phyloP scores from a whole-genome alignment of 2,329 filamentous ascomycete species.

The Verticillium isaacii region DNA sequence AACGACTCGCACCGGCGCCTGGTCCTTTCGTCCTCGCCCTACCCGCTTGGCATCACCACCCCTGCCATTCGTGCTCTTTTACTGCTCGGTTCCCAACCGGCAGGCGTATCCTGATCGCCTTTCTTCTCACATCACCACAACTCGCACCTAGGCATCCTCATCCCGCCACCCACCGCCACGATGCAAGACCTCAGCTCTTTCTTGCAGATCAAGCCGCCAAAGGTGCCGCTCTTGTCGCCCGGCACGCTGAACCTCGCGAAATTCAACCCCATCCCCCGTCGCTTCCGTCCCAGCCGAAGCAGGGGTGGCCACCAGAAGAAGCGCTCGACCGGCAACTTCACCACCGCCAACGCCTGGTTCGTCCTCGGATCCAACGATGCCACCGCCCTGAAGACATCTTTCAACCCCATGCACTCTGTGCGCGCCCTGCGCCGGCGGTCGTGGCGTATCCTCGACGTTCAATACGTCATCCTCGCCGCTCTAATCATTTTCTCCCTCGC shows the following conservation, averaged over 20 bases:
- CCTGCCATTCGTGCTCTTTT: background rate
- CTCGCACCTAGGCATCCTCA: background rate
- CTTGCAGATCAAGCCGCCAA: conserved; percentile 33
- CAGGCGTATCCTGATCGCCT: background rate
- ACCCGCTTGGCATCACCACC: background rate
- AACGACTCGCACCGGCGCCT: background rate
- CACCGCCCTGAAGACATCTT: conserved; percentile 73
- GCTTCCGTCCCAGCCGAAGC: conserved; percentile 32
- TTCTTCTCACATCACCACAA: background rate
- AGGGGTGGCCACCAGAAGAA: conserved; percentile 32
- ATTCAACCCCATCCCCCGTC: conserved; percentile 35
- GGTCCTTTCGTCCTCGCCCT: background rate
- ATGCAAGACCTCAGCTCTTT: conserved; percentile 34
- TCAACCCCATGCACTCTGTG: conserved; percentile 74
- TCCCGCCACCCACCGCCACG: background rate
- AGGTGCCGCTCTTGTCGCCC: conserved; percentile 31
- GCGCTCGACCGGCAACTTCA: conserved; percentile 19
- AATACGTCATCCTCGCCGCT: conserved; percentile 72
- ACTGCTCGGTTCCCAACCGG: background rate
- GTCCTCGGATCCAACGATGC: conserved; percentile 51
- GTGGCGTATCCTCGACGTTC: conserved; percentile 79
- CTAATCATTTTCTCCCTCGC: conserved; percentile 78
- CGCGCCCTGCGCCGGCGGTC: conserved; percentile 69
- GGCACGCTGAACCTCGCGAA: conserved; percentile 36
- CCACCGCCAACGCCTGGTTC: conserved; percentile 4